Evolutionary conservation across 306 rosid species (phyloP).

Genomic region (Ammopiptanthus mongolicus): DNA sequence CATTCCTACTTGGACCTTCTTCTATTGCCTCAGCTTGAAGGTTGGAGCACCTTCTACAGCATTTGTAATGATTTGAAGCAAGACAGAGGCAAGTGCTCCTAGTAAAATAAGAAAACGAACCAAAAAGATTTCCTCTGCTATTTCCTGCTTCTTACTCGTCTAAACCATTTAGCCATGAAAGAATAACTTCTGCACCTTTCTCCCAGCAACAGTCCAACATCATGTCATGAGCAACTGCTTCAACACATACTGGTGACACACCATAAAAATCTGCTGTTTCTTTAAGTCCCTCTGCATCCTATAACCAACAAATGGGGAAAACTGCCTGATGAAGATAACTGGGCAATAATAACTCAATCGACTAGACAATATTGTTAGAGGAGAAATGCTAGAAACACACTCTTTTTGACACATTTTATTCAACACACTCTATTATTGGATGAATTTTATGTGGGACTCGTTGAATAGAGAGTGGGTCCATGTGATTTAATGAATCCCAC

Average conservation of each 20-base stretch:
- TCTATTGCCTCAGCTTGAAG: neutral
- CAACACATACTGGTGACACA: conserved; percentile 48
- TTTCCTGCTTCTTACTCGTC: conserved; percentile 9
- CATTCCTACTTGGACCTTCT: neutral
- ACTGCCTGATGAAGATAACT: neutral
- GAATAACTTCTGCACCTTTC: conserved; percentile 60
- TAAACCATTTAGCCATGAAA: conserved; percentile 57
- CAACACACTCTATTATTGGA: no score
- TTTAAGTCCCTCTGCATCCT: conserved; percentile 67
- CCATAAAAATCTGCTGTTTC: conserved; percentile 74
- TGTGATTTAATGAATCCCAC: no score
- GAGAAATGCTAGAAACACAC: no score
- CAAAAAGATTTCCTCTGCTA: neutral
- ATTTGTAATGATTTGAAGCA: neutral
- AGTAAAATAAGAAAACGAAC: neutral
- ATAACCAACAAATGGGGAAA: neutral
- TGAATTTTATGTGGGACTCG: no score
- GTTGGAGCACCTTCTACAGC: conserved; percentile 4
- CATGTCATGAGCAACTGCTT: conserved; percentile 80
- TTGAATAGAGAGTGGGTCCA: no score
- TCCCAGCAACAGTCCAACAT: conserved; percentile 83
- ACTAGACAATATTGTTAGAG: no score
- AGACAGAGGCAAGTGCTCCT: neutral
- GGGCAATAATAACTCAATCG: neutral
- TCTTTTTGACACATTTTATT: no score